Percentiles rank a stretch among this genome's conserved stretches.
phyloP scores from a whole-genome alignment of 768 basidiomycete genomes.

The Phlebiopsis flavidoalba region DNA sequence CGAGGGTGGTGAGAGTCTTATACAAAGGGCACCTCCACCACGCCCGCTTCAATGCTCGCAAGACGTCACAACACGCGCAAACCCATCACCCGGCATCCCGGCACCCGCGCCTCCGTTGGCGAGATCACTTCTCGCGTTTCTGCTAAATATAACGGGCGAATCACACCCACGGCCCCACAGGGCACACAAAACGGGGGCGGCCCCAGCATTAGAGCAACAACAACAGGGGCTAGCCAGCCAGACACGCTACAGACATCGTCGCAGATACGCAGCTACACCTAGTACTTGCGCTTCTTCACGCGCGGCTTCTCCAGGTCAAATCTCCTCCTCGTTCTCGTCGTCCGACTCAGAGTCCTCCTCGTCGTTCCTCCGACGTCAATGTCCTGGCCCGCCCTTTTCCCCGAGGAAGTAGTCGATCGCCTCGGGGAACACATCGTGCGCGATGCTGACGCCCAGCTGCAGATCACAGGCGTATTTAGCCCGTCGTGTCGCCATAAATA shows the following conservation, averaged over 20 bases:
- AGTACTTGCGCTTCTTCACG: constrained; percentile 64
- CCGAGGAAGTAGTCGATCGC: constrained; percentile 82
- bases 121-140: neutral
- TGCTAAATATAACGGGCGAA: constrained; percentile 1
- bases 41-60: neutral
- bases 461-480: neutral
- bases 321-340: constrained; percentile 78
- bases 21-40: neutral
- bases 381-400: constrained; percentile 51
- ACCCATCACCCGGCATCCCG: constrained; percentile 9
- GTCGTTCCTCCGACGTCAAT: constrained; percentile 61
- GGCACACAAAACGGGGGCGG: neutral
- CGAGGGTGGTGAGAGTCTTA: constrained; percentile 1
- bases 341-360: constrained; percentile 66
- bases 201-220: neutral
- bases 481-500: neutral
- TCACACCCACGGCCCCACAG: neutral
- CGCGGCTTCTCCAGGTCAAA: constrained; percentile 84
- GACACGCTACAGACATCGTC: neutral
- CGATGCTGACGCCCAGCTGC: constrained; percentile 69
- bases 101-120: neutral
- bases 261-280: constrained; percentile 16
- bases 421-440: constrained; percentile 75
- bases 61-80: neutral
- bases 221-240: neutral